Conservation (phyloP, 1,284 basidiomycete genomes). For the Fistulina hepatica region DNA sequence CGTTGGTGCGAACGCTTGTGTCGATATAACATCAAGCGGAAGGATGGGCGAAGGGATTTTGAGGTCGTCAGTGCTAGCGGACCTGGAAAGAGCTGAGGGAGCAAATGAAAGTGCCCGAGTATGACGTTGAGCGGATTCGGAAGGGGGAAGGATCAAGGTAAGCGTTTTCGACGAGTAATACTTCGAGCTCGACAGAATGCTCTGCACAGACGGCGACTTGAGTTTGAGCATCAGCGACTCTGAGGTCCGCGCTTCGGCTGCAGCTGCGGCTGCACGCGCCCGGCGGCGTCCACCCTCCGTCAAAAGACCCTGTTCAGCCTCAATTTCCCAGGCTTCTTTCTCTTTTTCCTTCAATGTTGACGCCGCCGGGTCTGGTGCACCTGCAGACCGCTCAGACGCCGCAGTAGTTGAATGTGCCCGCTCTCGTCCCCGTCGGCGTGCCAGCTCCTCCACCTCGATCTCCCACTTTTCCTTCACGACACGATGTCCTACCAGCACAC, state of each 20-base stretch:
- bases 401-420: conserved; percentile 19
- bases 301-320: conserved; percentile 59
- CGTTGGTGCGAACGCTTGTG: conserved; percentile 49
- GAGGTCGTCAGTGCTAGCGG: conserved; percentile 33
- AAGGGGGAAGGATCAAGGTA: conserved; percentile 55
- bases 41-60: conserved; percentile 55
- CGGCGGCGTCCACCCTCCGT: conserved; percentile 61
- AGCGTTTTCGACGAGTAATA: conserved; percentile 46
- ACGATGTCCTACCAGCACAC: conserved; percentile 56
- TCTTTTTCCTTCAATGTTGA: conserved; percentile 22
- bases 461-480: conserved; percentile 67
- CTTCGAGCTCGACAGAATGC: conserved; percentile 38
- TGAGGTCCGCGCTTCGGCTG: conserved; percentile 15
- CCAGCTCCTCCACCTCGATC: conserved; percentile 50
- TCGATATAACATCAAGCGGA: conserved; percentile 47
- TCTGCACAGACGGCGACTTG: conserved; percentile 13
- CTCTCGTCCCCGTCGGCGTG: conserved; percentile 27
- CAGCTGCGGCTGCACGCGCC: conserved; percentile 35
- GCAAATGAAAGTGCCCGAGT: conserved; percentile 52
- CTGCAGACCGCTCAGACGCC: conserved; percentile 13
- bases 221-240: conserved; percentile 12
- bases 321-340: conserved; percentile 69
- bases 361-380: conserved; percentile 8
- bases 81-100: conserved; percentile 20
- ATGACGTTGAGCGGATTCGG: conserved; percentile 44